A percentile compares a stretch with the other conserved stretches of the same genome.
phyloP scores from a whole-genome alignment of 345 rosid genomes.

The Camelina hispida region DNA sequence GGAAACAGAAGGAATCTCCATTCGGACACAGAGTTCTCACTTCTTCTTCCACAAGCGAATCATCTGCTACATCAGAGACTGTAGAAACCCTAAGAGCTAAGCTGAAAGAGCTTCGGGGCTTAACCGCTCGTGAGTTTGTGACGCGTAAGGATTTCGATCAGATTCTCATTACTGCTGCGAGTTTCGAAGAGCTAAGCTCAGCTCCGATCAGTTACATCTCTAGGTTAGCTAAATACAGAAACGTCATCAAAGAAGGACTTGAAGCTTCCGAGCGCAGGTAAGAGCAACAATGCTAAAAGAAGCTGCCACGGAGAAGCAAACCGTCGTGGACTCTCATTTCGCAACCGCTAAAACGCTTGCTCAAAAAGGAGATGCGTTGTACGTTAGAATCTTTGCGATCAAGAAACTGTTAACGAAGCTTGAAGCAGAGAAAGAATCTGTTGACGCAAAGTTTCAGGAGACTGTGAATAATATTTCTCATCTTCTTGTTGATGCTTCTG shows the following conservation, averaged over 20 bases:
- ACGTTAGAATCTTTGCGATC: slow-evolving; percentile 40
- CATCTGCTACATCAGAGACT: slow-evolving; percentile 39
- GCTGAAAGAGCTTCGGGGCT: slow-evolving; percentile 35
- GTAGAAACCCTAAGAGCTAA: slow-evolving; percentile 40
- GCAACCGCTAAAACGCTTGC: slow-evolving; percentile 33
- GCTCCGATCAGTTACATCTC: slow-evolving; percentile 44
- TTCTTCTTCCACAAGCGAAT: slow-evolving; percentile 35
- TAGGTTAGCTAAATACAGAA: slow-evolving; percentile 38
- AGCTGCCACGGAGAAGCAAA: slow-evolving; percentile 35
- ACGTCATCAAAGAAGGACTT: slow-evolving; percentile 41
- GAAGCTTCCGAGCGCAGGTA: slow-evolving; percentile 38
- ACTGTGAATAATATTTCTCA: slow-evolving; percentile 22
- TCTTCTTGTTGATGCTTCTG: slow-evolving; percentile 39
- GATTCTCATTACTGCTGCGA: slow-evolving; percentile 28
- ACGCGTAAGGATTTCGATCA: slow-evolving; percentile 30
- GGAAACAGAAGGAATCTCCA: slow-evolving; percentile 31
- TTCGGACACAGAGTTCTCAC: background rate
- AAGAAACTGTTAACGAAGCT: slow-evolving; percentile 36
- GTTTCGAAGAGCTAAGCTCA: slow-evolving; percentile 41
- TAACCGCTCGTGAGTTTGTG: slow-evolving; percentile 39
- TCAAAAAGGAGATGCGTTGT: slow-evolving; percentile 36
- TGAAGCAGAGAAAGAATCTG: slow-evolving; percentile 30
- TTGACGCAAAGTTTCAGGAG: slow-evolving; percentile 26
- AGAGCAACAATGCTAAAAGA: slow-evolving; percentile 32
- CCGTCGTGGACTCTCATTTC: slow-evolving; percentile 29